Conservation (phyloP, 169 alveolate species). For the Hammondia hammondi region DNA sequence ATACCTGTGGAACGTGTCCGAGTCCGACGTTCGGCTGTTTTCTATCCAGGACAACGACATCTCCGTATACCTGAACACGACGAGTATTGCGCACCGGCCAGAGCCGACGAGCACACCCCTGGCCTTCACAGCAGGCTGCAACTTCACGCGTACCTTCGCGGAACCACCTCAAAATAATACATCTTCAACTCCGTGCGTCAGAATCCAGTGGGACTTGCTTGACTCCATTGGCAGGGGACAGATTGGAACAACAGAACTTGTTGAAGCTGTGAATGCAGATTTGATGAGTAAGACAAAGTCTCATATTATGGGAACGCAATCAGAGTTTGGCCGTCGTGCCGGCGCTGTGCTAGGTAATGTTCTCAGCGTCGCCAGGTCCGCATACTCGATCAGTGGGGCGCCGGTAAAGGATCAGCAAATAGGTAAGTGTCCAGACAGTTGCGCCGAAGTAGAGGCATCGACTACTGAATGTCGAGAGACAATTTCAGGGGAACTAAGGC, state of each 20-base stretch:
- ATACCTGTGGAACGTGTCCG: background rate
- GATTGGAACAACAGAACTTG: slow-evolving; percentile 17
- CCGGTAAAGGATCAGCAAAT: background rate
- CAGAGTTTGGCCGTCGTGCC: background rate
- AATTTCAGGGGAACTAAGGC: too few relatives aligned
- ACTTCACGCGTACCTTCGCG: background rate
- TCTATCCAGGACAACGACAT: slow-evolving; percentile 10
- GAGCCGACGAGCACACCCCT: slow-evolving; percentile 6
- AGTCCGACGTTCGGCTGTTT: background rate
- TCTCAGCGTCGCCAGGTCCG: background rate
- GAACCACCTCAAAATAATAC: background rate
- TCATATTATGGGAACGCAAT: background rate
- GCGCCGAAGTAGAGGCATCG: too few relatives aligned
- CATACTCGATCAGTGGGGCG: background rate
- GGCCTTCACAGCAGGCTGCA: background rate
- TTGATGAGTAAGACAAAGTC: background rate
- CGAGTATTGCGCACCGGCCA: background rate
- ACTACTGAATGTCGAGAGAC: too few relatives aligned
- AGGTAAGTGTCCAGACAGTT: background rate
- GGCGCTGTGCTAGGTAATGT: slow-evolving; percentile 4
- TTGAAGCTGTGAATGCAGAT: slow-evolving; percentile 33
- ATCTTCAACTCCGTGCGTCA: background rate
- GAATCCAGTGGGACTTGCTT: slow-evolving; percentile 21
- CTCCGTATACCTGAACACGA: background rate
- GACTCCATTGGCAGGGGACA: background rate